Conservation (phyloP, 352 stramenopile genomes). For the Phytophthora pseudosyringae region DNA sequence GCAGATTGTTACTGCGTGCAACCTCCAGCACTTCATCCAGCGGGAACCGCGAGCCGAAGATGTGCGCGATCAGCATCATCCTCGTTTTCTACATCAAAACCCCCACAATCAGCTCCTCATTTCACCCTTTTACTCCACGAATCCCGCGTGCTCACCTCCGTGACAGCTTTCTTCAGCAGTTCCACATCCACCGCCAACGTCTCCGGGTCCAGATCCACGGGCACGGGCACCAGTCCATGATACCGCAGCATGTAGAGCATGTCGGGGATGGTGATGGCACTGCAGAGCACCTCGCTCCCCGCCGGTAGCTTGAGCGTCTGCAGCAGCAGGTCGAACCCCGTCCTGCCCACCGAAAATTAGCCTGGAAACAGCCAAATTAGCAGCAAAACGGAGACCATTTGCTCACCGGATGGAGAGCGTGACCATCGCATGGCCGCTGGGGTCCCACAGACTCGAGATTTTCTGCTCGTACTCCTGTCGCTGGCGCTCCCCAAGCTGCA, state of each 20-base stretch:
- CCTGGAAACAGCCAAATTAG: neutral
- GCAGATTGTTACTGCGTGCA: slow-evolving; percentile 53
- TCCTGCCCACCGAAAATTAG: slow-evolving; percentile 41
- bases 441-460: slow-evolving; percentile 62
- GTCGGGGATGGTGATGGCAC: slow-evolving; percentile 86
- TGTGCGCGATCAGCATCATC: slow-evolving; percentile 77
- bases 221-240: slow-evolving; percentile 77
- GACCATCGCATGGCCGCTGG: slow-evolving; percentile 64
- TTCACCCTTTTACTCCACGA: neutral
- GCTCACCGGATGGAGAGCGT: slow-evolving; percentile 74
- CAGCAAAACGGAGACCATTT: neutral
- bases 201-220: slow-evolving; percentile 69
- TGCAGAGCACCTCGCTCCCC: slow-evolving; percentile 79
- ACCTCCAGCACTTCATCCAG: slow-evolving; percentile 62
- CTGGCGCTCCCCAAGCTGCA: slow-evolving; percentile 64
- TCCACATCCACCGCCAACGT: slow-evolving; percentile 69
- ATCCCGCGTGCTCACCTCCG: slow-evolving; percentile 33
- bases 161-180: slow-evolving; percentile 50
- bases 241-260: slow-evolving; percentile 84
- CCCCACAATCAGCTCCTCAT: slow-evolving; percentile 3
- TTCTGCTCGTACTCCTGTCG: slow-evolving; percentile 57
- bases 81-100: slow-evolving; percentile 55
- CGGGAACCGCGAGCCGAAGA: slow-evolving; percentile 76
- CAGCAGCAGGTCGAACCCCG: slow-evolving; percentile 82
- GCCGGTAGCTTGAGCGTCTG: slow-evolving; percentile 74